These are phyloP conservation scores for Leccinum obscurum DNA, from an alignment of 768 basidiomycete species.

Conservation along the genomic window DNA sequence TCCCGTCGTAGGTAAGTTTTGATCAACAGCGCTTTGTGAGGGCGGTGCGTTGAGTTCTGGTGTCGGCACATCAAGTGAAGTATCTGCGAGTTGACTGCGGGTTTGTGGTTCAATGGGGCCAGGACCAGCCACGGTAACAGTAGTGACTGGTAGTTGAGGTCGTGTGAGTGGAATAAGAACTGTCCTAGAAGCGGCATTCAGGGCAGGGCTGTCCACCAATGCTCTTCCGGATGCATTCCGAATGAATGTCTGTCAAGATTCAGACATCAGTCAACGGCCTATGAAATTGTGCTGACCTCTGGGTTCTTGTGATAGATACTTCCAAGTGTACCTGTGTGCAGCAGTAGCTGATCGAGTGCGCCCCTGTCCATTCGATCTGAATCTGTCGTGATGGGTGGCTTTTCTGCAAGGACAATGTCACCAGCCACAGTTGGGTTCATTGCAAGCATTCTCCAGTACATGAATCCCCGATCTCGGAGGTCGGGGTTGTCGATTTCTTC, in stretches of 20 bases:
- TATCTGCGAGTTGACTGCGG: constrained; percentile 28
- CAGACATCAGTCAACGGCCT: constrained; percentile 8
- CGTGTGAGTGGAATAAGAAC: constrained; percentile 65
- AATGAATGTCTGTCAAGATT: constrained; percentile 76
- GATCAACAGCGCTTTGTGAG: constrained; percentile 18
- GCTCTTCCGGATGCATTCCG: constrained; percentile 84
- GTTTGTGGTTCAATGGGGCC: constrained; percentile 37
- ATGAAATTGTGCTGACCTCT: constrained; percentile 52
- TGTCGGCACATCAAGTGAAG: constrained; percentile 27
- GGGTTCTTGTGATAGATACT: constrained; percentile 99
- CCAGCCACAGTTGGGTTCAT: constrained; percentile 87
- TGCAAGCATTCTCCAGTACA: constrained; percentile 98
- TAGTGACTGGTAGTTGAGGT: constrained; percentile 43
- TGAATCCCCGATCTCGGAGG: constrained; percentile 94
- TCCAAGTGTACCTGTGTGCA: constrained; percentile 92
- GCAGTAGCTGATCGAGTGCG: constrained; percentile 88
- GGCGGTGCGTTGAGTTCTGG: constrained; percentile 35
- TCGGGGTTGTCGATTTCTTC: constrained; percentile 99
- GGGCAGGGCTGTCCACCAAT: constrained; percentile 82
- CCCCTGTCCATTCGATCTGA: constrained; percentile 97
- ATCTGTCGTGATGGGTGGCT: constrained; percentile 97
- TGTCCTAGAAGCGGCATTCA: constrained; percentile 78
- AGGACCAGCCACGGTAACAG: constrained; percentile 58
- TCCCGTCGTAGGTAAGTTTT: constrained; percentile 8
- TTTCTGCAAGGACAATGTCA: constrained; percentile 89